Evolutionary conservation across 169 alveolate genomes (phyloP), one percentile per base, ranked within the genome.

Genomic region (Plasmodium sp.): DNA sequence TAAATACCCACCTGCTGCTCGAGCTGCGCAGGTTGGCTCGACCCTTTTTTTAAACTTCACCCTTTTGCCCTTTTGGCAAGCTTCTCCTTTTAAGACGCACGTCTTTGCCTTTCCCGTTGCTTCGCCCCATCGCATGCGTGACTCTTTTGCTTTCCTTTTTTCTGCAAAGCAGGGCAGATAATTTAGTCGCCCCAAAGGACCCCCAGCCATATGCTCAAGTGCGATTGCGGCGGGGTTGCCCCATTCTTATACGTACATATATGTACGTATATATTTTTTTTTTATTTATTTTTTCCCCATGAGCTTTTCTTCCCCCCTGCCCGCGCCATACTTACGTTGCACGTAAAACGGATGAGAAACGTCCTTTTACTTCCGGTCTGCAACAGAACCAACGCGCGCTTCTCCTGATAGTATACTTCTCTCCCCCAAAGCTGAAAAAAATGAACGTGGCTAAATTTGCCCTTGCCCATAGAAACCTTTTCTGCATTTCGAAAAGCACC

Each of bases 401-500:
- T 45, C 16, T 4, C 54, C 54, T 16, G 74, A 16, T 58, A 18
- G 62, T 5, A 39, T 27, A 48, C 27, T 81, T 51, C 16, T 7
- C 12, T 22, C 27, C 39, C 36, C 31, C 27, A 31, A 58, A 82
- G 36, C 12, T 31, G 43, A 82, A 54, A 80, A 82, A 82, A 56
- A 82, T 82, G 90, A 82, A 34, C 81, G n/a, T 56, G 58, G 51
- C 31, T 58, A 82, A 82, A 82, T 27, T 54, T 43, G 16, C 16
- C 27, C 16, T 82, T 58, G 80, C 54, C 27, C 34, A 34, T 82
- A 71, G 72, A 84, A 83, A 83, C 18, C 74, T 72, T 36, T 84
- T 84, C 74, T 72, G 18, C 56, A 16, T 18, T n/a, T 84, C 92
- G 72, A 84, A 84, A 45, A 62, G 34, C 56, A 71, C 75, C 34